Conservation (phyloP, 352 stramenopile species). For the Globisporangium nodosum region DNA sequence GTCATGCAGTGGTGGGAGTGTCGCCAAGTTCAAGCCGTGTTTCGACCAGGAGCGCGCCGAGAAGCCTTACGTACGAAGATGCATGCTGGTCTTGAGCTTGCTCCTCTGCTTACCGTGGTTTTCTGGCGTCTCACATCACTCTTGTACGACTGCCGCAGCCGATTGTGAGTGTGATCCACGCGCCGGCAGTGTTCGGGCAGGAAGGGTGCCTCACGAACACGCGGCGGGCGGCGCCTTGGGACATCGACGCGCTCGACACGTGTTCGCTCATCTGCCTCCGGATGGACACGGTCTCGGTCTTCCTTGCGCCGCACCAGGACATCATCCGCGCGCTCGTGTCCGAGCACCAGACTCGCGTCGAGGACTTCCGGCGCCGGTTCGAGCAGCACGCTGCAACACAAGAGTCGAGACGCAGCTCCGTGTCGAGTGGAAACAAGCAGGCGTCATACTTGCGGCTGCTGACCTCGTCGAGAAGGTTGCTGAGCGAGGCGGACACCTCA, state of each 20-base stretch:
- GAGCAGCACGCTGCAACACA: slow-evolving; percentile 2
- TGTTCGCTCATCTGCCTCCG: slow-evolving; percentile 54
- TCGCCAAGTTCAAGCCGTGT: slow-evolving; percentile 3
- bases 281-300: slow-evolving; percentile 55
- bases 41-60: slow-evolving; percentile 8
- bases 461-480: slow-evolving; percentile 1
- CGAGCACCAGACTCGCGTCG: slow-evolving; percentile 36
- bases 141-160: slow-evolving; percentile 11
- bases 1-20: not conserved
- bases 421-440: not conserved
- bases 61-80: slow-evolving; percentile 4
- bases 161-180: slow-evolving; percentile 51
- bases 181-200: slow-evolving; percentile 69
- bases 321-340: slow-evolving; percentile 40
- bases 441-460: slow-evolving; percentile 7
- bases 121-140: not conserved
- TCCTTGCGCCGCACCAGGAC: slow-evolving; percentile 38
- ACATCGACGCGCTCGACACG: slow-evolving; percentile 53
- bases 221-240: slow-evolving; percentile 34
- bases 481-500: not conserved
- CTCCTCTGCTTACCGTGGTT: not conserved
- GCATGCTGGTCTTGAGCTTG: not conserved
- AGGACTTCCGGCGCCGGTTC: slow-evolving; percentile 49
- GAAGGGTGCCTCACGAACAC: slow-evolving; percentile 45
- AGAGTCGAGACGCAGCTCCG: not conserved